Percentiles rank a stretch among this genome's conserved stretches.
phyloP scores from a whole-genome alignment of 2,329 filamentous ascomycete genomes.

The Geosmithia morbida region DNA sequence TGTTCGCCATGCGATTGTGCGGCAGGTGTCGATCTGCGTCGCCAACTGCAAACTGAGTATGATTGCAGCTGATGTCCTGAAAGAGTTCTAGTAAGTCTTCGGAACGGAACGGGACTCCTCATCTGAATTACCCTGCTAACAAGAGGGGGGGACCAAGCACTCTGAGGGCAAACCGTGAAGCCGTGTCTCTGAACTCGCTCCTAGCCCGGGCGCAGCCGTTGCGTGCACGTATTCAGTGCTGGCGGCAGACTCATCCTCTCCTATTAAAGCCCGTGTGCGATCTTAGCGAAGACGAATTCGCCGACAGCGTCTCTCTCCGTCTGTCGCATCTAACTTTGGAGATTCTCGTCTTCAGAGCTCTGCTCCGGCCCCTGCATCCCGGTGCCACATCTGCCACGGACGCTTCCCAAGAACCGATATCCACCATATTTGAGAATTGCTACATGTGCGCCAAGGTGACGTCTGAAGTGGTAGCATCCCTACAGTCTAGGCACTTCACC shows the following conservation, averaged over 20 bases:
- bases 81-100: conserved; percentile 9
- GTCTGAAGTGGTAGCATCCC: conserved; percentile 8
- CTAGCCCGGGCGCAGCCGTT: conserved; percentile 9
- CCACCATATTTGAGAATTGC: conserved; percentile 11
- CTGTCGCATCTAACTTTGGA: conserved; percentile 10
- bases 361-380: conserved; percentile 8
- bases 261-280: conserved; percentile 8
- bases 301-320: conserved; percentile 7
- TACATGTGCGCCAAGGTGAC: conserved; percentile 9
- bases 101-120: too few relatives aligned
- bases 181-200: conserved; percentile 3
- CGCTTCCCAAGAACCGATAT: conserved; percentile 6
- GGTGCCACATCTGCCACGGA: conserved; percentile 3
- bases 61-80: conserved; percentile 9
- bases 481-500: conserved; percentile 9
- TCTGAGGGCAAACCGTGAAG: conserved; percentile 2
- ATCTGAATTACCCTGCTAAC: too few relatives aligned
- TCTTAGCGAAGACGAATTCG: conserved; percentile 9
- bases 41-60: conserved; percentile 7
- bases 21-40: conserved; percentile 6
- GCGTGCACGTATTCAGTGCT: conserved; percentile 9
- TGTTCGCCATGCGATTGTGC: background rate
- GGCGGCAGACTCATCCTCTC: conserved; percentile 10
- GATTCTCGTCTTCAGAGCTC: conserved; percentile 11
- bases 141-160: background rate